Conservation (phyloP, 192 early-diverging fungal genomes). For the Geranomyces variabilis region DNA sequence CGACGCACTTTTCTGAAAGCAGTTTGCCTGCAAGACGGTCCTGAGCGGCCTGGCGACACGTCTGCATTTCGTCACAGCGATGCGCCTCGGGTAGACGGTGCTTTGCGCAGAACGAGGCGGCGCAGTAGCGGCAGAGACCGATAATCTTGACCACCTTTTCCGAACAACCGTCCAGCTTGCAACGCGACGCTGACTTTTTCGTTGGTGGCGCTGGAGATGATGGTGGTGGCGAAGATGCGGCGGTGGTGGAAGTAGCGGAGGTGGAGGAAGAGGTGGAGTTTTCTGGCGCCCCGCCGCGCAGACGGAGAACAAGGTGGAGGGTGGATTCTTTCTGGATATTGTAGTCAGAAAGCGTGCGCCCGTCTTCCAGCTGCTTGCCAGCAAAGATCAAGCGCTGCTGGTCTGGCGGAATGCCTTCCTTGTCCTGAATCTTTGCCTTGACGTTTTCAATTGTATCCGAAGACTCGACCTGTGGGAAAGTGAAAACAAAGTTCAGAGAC, state of each 20-base stretch:
- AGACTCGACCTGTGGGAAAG: conserved; percentile 55
- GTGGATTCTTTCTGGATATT: conserved; percentile 74
- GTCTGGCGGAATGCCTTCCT: conserved; percentile 74
- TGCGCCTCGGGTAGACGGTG: conserved; percentile 79
- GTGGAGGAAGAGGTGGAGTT: not conserved
- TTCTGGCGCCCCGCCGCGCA: conserved; percentile 44
- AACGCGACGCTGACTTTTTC: conserved; percentile 29
- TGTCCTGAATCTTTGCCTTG: conserved; percentile 62
- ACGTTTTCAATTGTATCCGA: conserved; percentile 76
- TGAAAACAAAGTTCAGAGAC: no score
- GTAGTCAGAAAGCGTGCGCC: conserved; percentile 60
- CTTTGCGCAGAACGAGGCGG: conserved; percentile 62
- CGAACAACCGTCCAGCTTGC: conserved; percentile 49
- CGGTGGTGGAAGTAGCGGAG: not conserved
- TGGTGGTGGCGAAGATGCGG: conserved; percentile 14
- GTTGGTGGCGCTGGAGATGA: conserved; percentile 13
- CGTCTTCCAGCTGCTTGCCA: conserved; percentile 80
- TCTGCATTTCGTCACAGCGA: conserved; percentile 67
- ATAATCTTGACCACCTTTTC: conserved; percentile 70
- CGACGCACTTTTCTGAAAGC: conserved; percentile 72
- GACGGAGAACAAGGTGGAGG: conserved; percentile 71
- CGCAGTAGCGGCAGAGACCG: conserved; percentile 69
- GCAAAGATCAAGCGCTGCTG: conserved; percentile 82
- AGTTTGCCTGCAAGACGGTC: conserved; percentile 63
- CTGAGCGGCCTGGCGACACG: conserved; percentile 62